phyloP scores from a whole-genome alignment of 192 early-diverging fungal species.

The Linnemannia elongata region DNA sequence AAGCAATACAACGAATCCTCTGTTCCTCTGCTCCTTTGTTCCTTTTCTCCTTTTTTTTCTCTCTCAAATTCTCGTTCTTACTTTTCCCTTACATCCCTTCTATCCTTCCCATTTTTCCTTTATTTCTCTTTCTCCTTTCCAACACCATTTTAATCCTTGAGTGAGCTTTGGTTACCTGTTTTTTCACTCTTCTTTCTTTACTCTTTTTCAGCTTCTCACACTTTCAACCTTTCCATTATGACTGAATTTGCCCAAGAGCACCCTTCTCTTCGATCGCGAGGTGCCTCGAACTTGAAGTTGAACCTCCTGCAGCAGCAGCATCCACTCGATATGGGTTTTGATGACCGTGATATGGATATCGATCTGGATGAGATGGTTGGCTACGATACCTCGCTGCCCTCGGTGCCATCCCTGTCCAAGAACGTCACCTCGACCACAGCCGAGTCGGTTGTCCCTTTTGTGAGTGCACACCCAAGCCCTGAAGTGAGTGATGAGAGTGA shows the following conservation, averaged over 20 bases:
- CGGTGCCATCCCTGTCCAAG: not conserved
- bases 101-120: conserved; percentile 1
- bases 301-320: conserved; percentile 37
- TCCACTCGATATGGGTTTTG: conserved; percentile 17
- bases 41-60: not conserved
- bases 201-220: not conserved
- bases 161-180: not conserved
- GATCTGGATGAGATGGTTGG: conserved; percentile 13
- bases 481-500: conserved; percentile 47
- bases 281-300: conserved; percentile 36
- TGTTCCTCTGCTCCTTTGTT: not conserved
- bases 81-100: not conserved
- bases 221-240: not conserved
- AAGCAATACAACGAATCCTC: too few species aligned
- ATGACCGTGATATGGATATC: conserved; percentile 39
- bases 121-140: not conserved
- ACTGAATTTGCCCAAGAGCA: conserved; percentile 37
- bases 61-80: not conserved
- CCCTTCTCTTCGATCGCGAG: conserved; percentile 27
- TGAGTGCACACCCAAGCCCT: conserved; percentile 48
- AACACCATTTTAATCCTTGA: not conserved
- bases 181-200: not conserved
- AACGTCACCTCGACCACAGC: not conserved
- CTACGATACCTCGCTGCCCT: conserved; percentile 5
- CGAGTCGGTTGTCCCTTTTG: conserved; percentile 23